Evolutionary conservation across 1,139 yeast species (phyloP), one percentile per base, ranked within the genome.

Genomic region (Hansenula anomala): DNA sequence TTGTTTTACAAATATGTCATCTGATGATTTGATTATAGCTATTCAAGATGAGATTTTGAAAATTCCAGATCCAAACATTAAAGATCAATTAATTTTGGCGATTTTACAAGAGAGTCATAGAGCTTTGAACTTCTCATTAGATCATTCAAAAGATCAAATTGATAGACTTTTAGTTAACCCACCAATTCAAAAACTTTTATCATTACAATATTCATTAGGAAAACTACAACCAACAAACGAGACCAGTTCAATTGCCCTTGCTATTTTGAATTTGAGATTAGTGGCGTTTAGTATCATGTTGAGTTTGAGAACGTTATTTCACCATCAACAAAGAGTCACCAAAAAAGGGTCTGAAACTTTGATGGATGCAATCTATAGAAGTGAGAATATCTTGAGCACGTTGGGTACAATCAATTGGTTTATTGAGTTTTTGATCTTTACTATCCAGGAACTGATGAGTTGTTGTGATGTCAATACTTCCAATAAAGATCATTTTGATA

Each of bases 381-480:
- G 79, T 36, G 78, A 80, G 54, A 66, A 78, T 43, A 67, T 82
- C 7, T 61, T 79, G 41, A 74, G 84, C 16, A 68, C 83, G 37
- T 59, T 84, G 17, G 95, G 96, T 1, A 73, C 80, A 30, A 73
- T 82, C n/a, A 72, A 86, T 48, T 88, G 95, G 95, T 69, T 82
- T 42, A 68, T 84, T 30, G 95, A 87, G 54, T 70, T 85, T 41
- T 66, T 85, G 49, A 74, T 78, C 0, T 76, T 74, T 44, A 58
- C 83, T 34, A 75, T 78, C 42, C 94, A 87, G 55, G 95, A 87
- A 47, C 58, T 88, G 18, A 39, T 52, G 16, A 38, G 43, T 5
- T 11, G 22, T 4, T 26, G 30, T 23, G 27, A 16, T 12, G 25
- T 23, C 6, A 17, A 26, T 7, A 18, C 32, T 2, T 16, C 28